Conservation (phyloP, 2,329 filamentous ascomycete species). For the Botrytis elliptica region DNA sequence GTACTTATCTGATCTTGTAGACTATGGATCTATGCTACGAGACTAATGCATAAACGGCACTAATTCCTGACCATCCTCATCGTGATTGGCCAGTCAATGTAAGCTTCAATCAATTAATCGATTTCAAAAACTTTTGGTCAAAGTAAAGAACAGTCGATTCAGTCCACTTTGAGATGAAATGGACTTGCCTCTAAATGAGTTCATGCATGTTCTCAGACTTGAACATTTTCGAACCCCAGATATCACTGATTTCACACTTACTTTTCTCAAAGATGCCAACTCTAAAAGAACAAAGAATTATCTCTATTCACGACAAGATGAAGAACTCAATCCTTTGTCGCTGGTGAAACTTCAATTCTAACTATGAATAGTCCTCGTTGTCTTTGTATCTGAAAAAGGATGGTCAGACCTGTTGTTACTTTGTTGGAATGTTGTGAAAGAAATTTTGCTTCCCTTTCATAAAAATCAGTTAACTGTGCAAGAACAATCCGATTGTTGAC, state of each 20-base stretch:
- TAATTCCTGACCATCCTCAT: background rate
- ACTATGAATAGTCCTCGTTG: background rate
- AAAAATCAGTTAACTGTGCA: background rate
- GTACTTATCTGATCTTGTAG: background rate
- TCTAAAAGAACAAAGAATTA: background rate
- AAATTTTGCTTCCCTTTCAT: background rate
- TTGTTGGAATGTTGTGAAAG: background rate
- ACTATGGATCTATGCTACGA: background rate
- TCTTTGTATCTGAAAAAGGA: background rate
- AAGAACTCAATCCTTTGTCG: background rate
- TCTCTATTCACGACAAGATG: background rate
- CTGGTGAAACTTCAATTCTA: background rate
- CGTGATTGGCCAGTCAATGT: background rate
- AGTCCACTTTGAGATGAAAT: background rate
- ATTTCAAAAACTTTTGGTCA: background rate
- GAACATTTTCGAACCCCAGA: background rate
- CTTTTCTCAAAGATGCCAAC: background rate
- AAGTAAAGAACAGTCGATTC: background rate
- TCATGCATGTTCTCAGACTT: background rate
- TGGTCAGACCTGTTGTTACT: background rate
- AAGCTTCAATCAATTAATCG: background rate
- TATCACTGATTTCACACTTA: background rate
- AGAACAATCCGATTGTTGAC: background rate
- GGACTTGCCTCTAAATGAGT: fast-evolving
- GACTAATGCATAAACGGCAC: no score